Conservation (phyloP, 2,329 filamentous ascomycete genomes). For the Aaosphaeria pasadenensis region DNA sequence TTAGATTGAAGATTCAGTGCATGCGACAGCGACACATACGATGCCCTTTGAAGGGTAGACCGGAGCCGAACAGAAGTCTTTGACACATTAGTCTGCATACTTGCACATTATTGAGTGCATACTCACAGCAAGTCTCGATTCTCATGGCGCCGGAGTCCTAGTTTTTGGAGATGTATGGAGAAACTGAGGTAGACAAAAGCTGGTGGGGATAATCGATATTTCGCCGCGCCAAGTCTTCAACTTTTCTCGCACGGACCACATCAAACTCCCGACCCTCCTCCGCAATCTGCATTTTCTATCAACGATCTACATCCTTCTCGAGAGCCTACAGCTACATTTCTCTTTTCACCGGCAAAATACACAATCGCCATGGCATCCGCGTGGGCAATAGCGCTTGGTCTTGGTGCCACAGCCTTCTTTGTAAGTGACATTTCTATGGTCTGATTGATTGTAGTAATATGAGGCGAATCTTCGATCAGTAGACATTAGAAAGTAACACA, state of each 20-base stretch:
- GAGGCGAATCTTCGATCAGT: too few relatives aligned
- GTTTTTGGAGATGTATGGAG: neutral
- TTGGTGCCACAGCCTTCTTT: constrained; percentile 65
- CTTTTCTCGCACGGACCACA: too few relatives aligned
- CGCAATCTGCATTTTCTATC: too few relatives aligned
- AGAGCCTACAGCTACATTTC: neutral
- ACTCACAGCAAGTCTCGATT: constrained; percentile 19
- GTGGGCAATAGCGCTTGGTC: constrained; percentile 57
- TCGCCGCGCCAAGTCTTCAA: too few relatives aligned
- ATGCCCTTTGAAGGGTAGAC: constrained; percentile 48
- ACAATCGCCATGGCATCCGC: constrained; percentile 51
- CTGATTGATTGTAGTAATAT: neutral
- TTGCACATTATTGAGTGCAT: neutral
- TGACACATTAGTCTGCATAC: constrained; percentile 39
- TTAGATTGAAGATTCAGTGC: too few relatives aligned
- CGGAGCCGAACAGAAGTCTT: constrained; percentile 68
- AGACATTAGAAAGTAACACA: neutral
- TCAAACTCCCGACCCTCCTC: too few relatives aligned
- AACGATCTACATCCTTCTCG: too few relatives aligned
- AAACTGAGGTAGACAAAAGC: too few relatives aligned
- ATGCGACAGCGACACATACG: constrained; percentile 40
- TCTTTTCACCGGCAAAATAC: neutral
- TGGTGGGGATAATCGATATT: too few relatives aligned
- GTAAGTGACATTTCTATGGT: constrained; percentile 39
- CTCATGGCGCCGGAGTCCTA: constrained; percentile 23